Conservation (phyloP, 2,329 filamentous ascomycete genomes). For the Pseudocercospora pini-densiflorae region DNA sequence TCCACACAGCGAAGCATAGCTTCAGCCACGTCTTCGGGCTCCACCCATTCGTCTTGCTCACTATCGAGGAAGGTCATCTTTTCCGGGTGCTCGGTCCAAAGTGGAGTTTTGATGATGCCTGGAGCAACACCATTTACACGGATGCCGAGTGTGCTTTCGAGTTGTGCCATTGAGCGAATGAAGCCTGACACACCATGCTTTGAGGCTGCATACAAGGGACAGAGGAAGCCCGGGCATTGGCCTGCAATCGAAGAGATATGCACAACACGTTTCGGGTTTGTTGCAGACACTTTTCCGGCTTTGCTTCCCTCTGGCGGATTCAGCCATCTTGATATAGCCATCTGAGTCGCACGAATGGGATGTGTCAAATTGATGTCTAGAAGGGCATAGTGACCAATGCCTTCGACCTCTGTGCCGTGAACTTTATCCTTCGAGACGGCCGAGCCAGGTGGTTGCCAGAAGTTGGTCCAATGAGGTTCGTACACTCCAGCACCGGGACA, state of each 20-base stretch:
- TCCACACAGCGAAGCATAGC: slow-evolving; percentile 62
- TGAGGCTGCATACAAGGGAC: slow-evolving; percentile 51
- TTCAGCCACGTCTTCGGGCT: slow-evolving; percentile 63
- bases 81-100: slow-evolving; percentile 66
- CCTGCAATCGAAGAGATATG: slow-evolving; percentile 52
- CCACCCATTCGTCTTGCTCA: slow-evolving; percentile 59
- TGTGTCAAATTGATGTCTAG: slow-evolving; percentile 56
- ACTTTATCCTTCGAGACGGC: slow-evolving; percentile 41
- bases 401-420: slow-evolving; percentile 33
- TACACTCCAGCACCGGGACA: slow-evolving; percentile 56
- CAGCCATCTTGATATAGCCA: slow-evolving; percentile 52
- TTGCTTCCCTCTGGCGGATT: slow-evolving; percentile 37
- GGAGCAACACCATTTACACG: slow-evolving; percentile 65
- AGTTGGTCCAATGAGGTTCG: slow-evolving; percentile 54
- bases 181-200: slow-evolving; percentile 54
- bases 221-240: slow-evolving; percentile 43
- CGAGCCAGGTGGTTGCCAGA: slow-evolving; percentile 54
- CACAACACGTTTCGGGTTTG: slow-evolving; percentile 52
- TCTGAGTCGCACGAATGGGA: slow-evolving; percentile 52
- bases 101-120: slow-evolving; percentile 64
- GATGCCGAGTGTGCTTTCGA: slow-evolving; percentile 57
- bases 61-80: slow-evolving; percentile 59
- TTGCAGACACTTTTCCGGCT: slow-evolving; percentile 38
- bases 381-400: slow-evolving; percentile 41
- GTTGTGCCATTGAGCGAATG: slow-evolving; percentile 54